Evolutionary conservation across 805 yeast genomes (phyloP).

Genomic region (Allodekkera sacchari): DNA sequence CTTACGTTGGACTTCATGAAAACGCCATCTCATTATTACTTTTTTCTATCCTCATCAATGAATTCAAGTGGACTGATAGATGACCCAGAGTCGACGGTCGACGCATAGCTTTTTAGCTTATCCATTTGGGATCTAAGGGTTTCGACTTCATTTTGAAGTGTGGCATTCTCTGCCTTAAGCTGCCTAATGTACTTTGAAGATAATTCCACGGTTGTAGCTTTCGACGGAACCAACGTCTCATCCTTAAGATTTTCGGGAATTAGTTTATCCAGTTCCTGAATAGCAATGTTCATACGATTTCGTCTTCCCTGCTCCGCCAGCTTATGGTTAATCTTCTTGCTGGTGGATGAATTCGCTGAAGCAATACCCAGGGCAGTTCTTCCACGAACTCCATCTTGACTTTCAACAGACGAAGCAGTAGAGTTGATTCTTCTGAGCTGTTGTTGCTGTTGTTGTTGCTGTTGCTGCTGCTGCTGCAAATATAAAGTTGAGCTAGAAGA

Average conservation of each 20-base stretch:
- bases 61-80: slow-evolving; percentile 16
- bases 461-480: slow-evolving; percentile 4
- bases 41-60: not conserved
- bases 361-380: too few relatives aligned
- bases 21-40: too few relatives aligned
- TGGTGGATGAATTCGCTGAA: slow-evolving; percentile 7
- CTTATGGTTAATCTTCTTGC: slow-evolving; percentile 69
- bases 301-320: slow-evolving; percentile 95
- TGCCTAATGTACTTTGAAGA: slow-evolving; percentile 63
- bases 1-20: too few relatives aligned
- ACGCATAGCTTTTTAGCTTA: slow-evolving; percentile 3
- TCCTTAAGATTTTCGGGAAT: slow-evolving; percentile 54
- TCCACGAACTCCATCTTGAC: slow-evolving; percentile 2
- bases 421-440: slow-evolving; percentile 1
- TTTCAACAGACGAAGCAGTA: too few relatives aligned
- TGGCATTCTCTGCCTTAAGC: slow-evolving; percentile 30
- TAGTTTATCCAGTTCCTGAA: slow-evolving; percentile 60
- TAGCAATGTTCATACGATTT: slow-evolving; percentile 83
- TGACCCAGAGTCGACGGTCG: slow-evolving; percentile 6
- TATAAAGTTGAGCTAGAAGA: slow-evolving; percentile 9
- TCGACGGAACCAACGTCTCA: slow-evolving; percentile 66
- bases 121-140: slow-evolving; percentile 20
- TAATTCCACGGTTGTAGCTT: slow-evolving; percentile 91
- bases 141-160: slow-evolving; percentile 29
- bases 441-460: slow-evolving; percentile 9